Evolutionary conservation across 768 basidiomycete species (phyloP), one percentile per base, ranked within the genome.

Genomic region (Termitomyces sp.): DNA sequence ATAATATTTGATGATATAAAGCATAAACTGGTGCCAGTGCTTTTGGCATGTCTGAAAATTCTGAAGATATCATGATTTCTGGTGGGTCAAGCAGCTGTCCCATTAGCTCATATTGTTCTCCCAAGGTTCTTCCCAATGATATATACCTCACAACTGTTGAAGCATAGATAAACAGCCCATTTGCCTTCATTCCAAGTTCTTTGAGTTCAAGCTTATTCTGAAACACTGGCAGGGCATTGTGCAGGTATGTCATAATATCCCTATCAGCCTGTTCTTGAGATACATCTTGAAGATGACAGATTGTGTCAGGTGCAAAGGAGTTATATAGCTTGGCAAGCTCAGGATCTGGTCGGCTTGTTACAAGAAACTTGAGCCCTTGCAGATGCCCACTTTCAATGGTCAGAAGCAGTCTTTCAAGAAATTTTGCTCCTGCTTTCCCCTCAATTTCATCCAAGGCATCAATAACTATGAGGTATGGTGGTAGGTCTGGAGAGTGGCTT

Each of bases 341-440:
- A 62, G 29, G 47, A 20, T 47, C 61, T 43, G 59, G 45, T 36
- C 68, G 61, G 52, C 70, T 71, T 32, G 68, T 69, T 7, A 68
- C 32, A 32, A 50, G 32, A 34, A 50, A 48, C 9, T 48, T 48
- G 5, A 48, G 29, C 1, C 47, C 29, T 11, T 57, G 48, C 48
- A 51, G 46, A 31, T 36, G n/a, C 57, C 17, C 34, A 17, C 53
- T 1, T 11, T 50, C 9, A 42, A 61, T 17, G 12, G 49, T 40
- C 17, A 1, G 12, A 15, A 61, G 60, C 14, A 60, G 15, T 20
- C 56, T 54, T 17, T 48, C 10, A 12, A 59, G 53, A 45, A 63
- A 63, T 17, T 34, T 47, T 31, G 62, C 34, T 10, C 70, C 70
- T 59, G 50, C 64, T 2, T 61, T 5, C 3, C 32, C 36, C 9